A percentile compares a stretch with the other conserved stretches of the same genome.
Evolutionary conservation across 306 rosid genomes (phyloP).

Genomic region (Fagus sylvatica): DNA sequence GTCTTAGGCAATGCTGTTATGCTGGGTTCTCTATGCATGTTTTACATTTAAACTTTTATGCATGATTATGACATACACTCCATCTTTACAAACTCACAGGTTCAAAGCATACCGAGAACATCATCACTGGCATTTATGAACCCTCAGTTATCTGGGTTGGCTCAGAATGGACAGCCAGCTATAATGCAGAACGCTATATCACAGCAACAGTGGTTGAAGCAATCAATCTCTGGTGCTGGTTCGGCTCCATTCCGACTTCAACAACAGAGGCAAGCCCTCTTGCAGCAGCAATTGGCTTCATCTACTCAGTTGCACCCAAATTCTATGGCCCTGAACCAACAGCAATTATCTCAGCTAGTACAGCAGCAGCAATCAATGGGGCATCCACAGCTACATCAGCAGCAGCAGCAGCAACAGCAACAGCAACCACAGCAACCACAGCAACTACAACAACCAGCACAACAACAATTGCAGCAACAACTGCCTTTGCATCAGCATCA

Average conservation of each 20-base stretch:
- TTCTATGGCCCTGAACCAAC: slow-evolving; percentile 55
- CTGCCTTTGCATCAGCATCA: slow-evolving; percentile 67
- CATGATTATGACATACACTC: neutral
- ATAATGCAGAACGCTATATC: slow-evolving; percentile 69
- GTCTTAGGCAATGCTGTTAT: slow-evolving; percentile 4
- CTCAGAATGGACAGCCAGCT: slow-evolving; percentile 87
- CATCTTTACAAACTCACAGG: slow-evolving; percentile 39
- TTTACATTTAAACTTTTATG: neutral
- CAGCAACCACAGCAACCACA: slow-evolving; percentile 46
- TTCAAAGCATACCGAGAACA: slow-evolving; percentile 79
- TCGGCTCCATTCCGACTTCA: slow-evolving; percentile 68
- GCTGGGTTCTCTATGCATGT: slow-evolving; percentile 1
- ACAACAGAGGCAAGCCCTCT: slow-evolving; percentile 60
- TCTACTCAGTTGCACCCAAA: slow-evolving; percentile 67
- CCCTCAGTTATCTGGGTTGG: slow-evolving; percentile 71
- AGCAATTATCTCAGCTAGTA: slow-evolving; percentile 79
- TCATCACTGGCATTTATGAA: slow-evolving; percentile 78
- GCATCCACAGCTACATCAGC: slow-evolving; percentile 61
- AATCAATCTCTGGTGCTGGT: slow-evolving; percentile 66
- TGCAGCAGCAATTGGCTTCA: slow-evolving; percentile 81
- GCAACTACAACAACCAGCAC: slow-evolving; percentile 35
- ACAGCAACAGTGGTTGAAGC: slow-evolving; percentile 88
- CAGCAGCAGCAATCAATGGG: slow-evolving; percentile 78
- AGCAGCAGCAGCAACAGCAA: slow-evolving; percentile 53
- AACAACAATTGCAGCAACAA: slow-evolving; percentile 68